Evolutionary conservation across 78 protist species (phyloP).

Genomic region (Emiliania huxleyi): DNA sequence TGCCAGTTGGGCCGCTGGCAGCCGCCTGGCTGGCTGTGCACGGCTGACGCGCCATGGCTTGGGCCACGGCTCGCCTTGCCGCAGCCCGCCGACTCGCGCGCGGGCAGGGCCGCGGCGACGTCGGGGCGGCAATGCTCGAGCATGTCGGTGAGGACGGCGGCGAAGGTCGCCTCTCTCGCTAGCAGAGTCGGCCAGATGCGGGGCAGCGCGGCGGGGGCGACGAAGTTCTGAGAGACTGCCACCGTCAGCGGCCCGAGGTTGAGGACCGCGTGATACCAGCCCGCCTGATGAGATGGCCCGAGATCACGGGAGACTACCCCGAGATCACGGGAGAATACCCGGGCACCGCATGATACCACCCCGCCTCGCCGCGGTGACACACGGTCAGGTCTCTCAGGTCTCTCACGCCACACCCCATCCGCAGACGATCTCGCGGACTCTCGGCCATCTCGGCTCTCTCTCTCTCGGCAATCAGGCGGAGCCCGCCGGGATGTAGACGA

Average conservation of each 20-base stretch:
- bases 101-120: not conserved
- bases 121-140: not conserved
- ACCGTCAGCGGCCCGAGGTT: constrained; percentile 70
- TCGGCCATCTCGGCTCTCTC: too few species aligned
- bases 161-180: not conserved
- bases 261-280: constrained; percentile 75
- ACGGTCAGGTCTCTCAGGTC: too few species aligned
- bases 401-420: too few species aligned
- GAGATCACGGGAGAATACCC: too few species aligned
- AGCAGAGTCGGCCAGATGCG: not conserved
- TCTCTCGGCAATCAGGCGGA: too few species aligned
- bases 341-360: too few species aligned
- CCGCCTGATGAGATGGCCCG: too few species aligned
- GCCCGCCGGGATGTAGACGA: constrained; percentile 60
- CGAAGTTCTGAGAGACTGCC: constrained; percentile 77
- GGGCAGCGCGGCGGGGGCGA: not conserved
- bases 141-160: not conserved
- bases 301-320: too few species aligned
- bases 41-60: too few species aligned
- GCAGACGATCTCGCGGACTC: too few species aligned
- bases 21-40: too few species aligned
- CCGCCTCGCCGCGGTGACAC: too few species aligned
- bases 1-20: not conserved
- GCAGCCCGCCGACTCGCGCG: not conserved
- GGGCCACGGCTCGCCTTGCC: not conserved